phyloP scores from a whole-genome alignment of 768 basidiomycete genomes.

The Auricularia sp. region DNA sequence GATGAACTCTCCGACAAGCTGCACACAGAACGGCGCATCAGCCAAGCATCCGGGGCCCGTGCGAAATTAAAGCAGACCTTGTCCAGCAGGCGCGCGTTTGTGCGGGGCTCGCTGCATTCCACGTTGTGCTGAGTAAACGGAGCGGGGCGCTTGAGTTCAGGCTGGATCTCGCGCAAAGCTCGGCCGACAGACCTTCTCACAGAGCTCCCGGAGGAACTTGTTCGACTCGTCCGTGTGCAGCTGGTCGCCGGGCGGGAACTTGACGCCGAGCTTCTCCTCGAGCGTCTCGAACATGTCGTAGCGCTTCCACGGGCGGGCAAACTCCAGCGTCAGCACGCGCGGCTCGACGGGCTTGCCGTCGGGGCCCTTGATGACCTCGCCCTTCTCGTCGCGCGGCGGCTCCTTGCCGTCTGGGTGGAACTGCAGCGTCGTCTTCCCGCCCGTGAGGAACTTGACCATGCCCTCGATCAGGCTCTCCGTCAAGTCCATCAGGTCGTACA shows the following conservation, averaged over 20 bases:
- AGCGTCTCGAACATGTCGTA: constrained; percentile 97
- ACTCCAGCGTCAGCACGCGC: constrained; percentile 67
- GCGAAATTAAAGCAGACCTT: constrained; percentile 42
- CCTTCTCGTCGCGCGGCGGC: constrained; percentile 29
- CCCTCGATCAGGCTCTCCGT: constrained; percentile 87
- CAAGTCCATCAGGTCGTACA: constrained; percentile 97
- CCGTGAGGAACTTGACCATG: constrained; percentile 77
- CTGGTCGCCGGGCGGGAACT: constrained; percentile 87
- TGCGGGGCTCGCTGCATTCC: constrained; percentile 91
- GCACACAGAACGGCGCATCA: constrained; percentile 3
- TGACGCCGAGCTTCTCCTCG: constrained; percentile 85
- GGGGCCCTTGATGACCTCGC: constrained; percentile 6
- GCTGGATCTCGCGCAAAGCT: background rate
- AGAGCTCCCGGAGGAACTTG: constrained; percentile 75
- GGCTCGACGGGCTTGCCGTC: constrained; percentile 22
- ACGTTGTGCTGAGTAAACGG: constrained; percentile 65
- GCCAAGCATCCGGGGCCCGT: background rate
- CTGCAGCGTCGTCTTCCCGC: constrained; percentile 64
- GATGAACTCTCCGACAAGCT: constrained; percentile 97
- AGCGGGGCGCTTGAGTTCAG: constrained; percentile 1
- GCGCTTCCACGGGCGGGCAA: constrained; percentile 91
- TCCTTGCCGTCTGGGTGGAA: constrained; percentile 95
- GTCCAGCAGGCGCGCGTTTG: constrained; percentile 88
- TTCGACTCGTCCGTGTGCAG: constrained; percentile 83
- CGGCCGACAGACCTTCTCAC: constrained; percentile 53